These are phyloP conservation scores for Colletotrichum chlorophyti DNA, from an alignment of 2,329 filamentous ascomycete genomes.

Conservation along the genomic window DNA sequence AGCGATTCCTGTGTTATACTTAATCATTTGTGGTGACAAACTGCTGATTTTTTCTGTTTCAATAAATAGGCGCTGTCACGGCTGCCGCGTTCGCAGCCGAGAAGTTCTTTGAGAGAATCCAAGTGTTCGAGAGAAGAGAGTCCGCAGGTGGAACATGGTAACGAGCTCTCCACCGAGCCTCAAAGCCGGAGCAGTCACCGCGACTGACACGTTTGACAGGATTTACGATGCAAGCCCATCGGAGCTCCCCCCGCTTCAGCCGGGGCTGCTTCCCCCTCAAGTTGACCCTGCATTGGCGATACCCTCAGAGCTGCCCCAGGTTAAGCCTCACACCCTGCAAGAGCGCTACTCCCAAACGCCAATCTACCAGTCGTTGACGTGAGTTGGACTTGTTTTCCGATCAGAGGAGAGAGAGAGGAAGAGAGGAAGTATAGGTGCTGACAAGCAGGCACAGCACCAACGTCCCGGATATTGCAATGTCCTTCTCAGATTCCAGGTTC, in stretches of 20 bases:
- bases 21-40: no score
- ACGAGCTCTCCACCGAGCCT: not conserved
- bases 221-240: constrained; percentile 56
- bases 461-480: constrained; percentile 63
- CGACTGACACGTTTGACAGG: constrained; percentile 39
- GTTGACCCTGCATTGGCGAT: constrained; percentile 53
- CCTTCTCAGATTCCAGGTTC: constrained; percentile 59
- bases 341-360: constrained; percentile 56
- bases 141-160: constrained; percentile 54
- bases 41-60: no score
- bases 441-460: constrained; percentile 50
- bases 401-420: not conserved
- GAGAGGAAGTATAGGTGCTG: not conserved
- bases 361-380: constrained; percentile 59
- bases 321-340: constrained; percentile 47
- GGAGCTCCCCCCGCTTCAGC: constrained; percentile 40
- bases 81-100: constrained; percentile 54
- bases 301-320: constrained; percentile 48
- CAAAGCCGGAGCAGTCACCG: not conserved
- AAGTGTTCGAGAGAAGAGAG: constrained; percentile 50
- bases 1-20: not conserved
- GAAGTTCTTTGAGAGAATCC: constrained; percentile 48
- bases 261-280: constrained; percentile 51
- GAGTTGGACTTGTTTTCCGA: constrained; percentile 28
- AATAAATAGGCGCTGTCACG: constrained; percentile 54